A percentile compares a stretch with the other conserved stretches of the same genome.
phyloP scores from a whole-genome alignment of 1,139 yeast species.

The Scheffersomyces titani region DNA sequence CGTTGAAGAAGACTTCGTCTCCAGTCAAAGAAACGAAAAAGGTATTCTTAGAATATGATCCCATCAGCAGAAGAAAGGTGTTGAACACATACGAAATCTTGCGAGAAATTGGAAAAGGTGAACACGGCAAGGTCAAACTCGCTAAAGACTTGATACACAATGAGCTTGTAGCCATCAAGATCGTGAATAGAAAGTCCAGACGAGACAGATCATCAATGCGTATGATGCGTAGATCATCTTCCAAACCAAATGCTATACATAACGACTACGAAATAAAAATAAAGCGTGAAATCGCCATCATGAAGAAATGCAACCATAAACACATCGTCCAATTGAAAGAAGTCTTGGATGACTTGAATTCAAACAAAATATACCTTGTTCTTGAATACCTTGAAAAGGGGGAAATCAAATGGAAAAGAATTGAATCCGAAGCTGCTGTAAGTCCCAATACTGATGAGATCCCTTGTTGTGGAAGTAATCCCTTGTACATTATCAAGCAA shows the following conservation, averaged over 20 bases:
- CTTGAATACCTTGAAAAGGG: constrained; percentile 92
- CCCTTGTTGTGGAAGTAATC: constrained; percentile 38
- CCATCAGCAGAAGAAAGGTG: constrained; percentile 78
- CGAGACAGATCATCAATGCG: constrained; percentile 55
- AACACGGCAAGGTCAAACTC: constrained; percentile 94
- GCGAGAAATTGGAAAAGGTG: constrained; percentile 89
- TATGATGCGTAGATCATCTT: constrained; percentile 35
- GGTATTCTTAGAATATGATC: constrained; percentile 85
- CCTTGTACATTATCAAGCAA: constrained; percentile 10
- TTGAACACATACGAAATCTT: constrained; percentile 90
- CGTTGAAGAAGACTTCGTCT: constrained; percentile 1
- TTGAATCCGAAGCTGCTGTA: not conserved
- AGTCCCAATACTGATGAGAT: constrained; percentile 18
- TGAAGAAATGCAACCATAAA: constrained; percentile 91
- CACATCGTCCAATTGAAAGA: constrained; percentile 86
- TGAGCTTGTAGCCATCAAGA: constrained; percentile 87
- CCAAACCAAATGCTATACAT: constrained; percentile 14
- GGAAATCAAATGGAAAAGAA: constrained; percentile 81
- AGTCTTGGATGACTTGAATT: constrained; percentile 83
- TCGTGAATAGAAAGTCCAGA: constrained; percentile 74
- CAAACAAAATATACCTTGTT: constrained; percentile 86
- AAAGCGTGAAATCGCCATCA: constrained; percentile 89
- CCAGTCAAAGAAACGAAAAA: constrained; percentile 81
- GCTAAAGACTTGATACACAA: constrained; percentile 74
- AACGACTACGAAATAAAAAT: constrained; percentile 65